Base-by-base conservation (phyloP, 805 yeast genomes). In the Hanseniaspora meyeri region DNA sequence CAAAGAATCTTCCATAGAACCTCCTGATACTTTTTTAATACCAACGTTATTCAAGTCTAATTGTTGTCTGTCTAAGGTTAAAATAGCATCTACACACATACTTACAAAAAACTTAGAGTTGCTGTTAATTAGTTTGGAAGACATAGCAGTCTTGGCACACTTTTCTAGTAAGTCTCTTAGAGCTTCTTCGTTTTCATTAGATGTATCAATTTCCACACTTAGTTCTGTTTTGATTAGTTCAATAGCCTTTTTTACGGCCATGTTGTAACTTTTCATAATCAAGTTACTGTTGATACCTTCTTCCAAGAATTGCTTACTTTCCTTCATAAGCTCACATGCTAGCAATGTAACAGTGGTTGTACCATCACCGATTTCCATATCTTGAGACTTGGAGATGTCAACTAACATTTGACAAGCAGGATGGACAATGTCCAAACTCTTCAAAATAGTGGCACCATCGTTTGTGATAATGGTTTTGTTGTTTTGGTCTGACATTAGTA, bases 341-440 rank as follows among this genome's bases (percentile, higher is more conserved):
- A 93, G 70, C 36, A 91, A 83, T 0, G 97, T 87, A 20, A 91
- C 98, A 32, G 96, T 85, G 1, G 98, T 91, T 46, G 98, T 91
- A 62, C 98, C 98, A 72, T 91, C 98, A 59, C 98, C 98, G 61
- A 93, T 96, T 70, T 91, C 97, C 59, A 95, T 95, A 68, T 91
- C 98, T 73, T 91, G 98, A 2, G 95, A 89, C 68, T 95, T 84
- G 17, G 96, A 86, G 58, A 91, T 86, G 68, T 91, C 95, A 55
- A 91, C 98, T 62, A 91, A 74, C 59, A 91, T 90, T 69, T 88
- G 89, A 12, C 98, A 98, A 11, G 99, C 98, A 10, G 99, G 98
- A 66, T 93, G 98, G 29, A 93, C 96, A 57, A 93, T 95, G 66
- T 93, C 98, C 62, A 93, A 73, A 57, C 93, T 76, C 67, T 85